These are phyloP conservation scores for Fusarium sp. DNA, from an alignment of 2,329 filamentous ascomycete genomes.

Conservation along the genomic window DNA sequence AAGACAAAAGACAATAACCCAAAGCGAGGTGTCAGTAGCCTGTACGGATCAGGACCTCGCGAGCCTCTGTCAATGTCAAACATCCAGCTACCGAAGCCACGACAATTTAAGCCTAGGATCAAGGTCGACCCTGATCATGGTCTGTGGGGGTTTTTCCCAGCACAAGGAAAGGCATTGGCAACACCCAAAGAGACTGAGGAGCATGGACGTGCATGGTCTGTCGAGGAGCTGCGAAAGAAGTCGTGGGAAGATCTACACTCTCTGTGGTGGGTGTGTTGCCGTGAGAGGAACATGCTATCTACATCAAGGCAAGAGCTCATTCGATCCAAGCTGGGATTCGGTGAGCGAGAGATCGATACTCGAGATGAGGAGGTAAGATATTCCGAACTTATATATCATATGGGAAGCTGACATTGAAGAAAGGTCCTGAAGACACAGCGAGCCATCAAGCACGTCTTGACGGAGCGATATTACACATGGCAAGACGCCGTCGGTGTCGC, in stretches of 20 bases:
- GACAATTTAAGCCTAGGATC: slow-evolving; percentile 65
- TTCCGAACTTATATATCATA: neutral
- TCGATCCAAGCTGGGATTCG: slow-evolving; percentile 76
- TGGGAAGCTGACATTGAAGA: slow-evolving; percentile 16
- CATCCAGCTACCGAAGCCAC: slow-evolving; percentile 76
- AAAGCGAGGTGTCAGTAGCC: slow-evolving; percentile 81
- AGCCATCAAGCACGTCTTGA: slow-evolving; percentile 83
- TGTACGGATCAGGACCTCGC: slow-evolving; percentile 79
- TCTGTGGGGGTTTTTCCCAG: slow-evolving; percentile 91
- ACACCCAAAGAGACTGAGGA: slow-evolving; percentile 75
- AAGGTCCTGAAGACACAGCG: slow-evolving; percentile 82
- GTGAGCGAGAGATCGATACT: slow-evolving; percentile 70
- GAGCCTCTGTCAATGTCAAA: slow-evolving; percentile 79
- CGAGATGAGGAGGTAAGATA: slow-evolving; percentile 75
- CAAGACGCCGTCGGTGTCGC: slow-evolving; percentile 76
- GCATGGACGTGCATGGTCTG: slow-evolving; percentile 85
- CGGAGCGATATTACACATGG: slow-evolving; percentile 90
- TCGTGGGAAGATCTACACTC: slow-evolving; percentile 93
- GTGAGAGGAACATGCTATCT: slow-evolving; percentile 88
- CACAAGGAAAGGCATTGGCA: slow-evolving; percentile 72
- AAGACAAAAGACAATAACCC: slow-evolving; percentile 78
- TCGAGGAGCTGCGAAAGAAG: slow-evolving; percentile 86
- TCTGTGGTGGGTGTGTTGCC: slow-evolving; percentile 94
- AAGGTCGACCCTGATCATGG: slow-evolving; percentile 79
- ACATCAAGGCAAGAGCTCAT: slow-evolving; percentile 77